phyloP scores from a whole-genome alignment of 2,329 filamentous ascomycete genomes.

The Parastagonospora avenae region DNA sequence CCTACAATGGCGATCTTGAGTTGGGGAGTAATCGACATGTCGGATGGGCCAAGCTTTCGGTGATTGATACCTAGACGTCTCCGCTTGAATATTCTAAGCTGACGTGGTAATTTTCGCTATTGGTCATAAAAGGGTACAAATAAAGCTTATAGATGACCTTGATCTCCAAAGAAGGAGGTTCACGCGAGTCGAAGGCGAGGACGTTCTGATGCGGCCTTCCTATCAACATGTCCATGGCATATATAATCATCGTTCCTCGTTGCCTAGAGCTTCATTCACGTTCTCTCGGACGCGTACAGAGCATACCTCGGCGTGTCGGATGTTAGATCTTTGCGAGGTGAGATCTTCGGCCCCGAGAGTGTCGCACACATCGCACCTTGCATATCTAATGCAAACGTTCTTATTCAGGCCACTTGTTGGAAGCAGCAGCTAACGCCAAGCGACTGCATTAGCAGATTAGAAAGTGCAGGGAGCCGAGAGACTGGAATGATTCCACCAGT shows the following conservation, averaged over 20 bases:
- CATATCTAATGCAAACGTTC: too few species aligned
- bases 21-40: not conserved
- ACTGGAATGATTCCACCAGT: too few species aligned
- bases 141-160: too few species aligned
- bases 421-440: not conserved
- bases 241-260: not conserved
- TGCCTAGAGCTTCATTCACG: not conserved
- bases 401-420: too few species aligned
- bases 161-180: too few species aligned
- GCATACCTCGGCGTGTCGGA: not conserved
- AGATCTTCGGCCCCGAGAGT: conserved; percentile 1
- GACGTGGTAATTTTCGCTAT: too few species aligned
- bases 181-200: not conserved
- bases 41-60: not conserved
- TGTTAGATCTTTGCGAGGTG: not conserved
- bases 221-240: not conserved
- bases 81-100: too few species aligned
- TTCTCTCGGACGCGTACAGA: not conserved
- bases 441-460: too few species aligned
- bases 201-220: not conserved
- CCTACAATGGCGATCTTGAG: conserved; percentile 46
- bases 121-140: too few species aligned
- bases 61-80: not conserved
- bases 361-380: not conserved
- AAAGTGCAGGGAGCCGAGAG: too few species aligned